Percentiles rank a stretch among this genome's conserved stretches.
phyloP scores from a whole-genome alignment of 441 rosid genomes.

The Theobroma grandiflorum region DNA sequence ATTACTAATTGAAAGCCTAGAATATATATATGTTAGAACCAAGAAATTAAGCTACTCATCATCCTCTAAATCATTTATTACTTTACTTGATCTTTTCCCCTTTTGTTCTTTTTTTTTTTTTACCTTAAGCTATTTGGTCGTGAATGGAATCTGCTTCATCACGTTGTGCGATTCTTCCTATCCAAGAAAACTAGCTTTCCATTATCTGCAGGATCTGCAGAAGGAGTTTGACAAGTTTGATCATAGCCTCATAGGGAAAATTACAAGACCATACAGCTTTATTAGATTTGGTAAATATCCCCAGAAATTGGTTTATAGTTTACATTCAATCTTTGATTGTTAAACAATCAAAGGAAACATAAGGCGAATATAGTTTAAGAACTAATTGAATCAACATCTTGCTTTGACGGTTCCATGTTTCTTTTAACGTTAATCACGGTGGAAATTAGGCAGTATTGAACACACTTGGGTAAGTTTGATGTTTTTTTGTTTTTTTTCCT shows the following conservation, averaged over 20 bases:
- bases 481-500: not conserved
- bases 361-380: not conserved
- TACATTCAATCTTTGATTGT: not conserved
- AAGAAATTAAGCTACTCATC: not conserved
- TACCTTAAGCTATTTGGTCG: constrained; percentile 52
- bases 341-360: not conserved
- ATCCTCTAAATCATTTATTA: not conserved
- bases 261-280: constrained; percentile 60
- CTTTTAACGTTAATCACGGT: not conserved
- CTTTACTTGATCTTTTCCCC: not conserved
- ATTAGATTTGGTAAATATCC: constrained; percentile 50
- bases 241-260: constrained; percentile 37
- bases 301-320: not conserved
- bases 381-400: not conserved
- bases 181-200: constrained; percentile 72
- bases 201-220: constrained; percentile 58
- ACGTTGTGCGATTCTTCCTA: constrained; percentile 60
- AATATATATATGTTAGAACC: not conserved
- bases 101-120: not conserved
- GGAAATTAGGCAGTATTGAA: not conserved
- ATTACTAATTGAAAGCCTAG: not conserved
- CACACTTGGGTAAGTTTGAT: not conserved
- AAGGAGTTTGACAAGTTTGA: constrained; percentile 53
- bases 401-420: not conserved
- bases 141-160: constrained; percentile 59